Evolutionary conservation across 805 yeast genomes (phyloP), one percentile per base, ranked within the genome.

Genomic region (Candida krabiensis): DNA sequence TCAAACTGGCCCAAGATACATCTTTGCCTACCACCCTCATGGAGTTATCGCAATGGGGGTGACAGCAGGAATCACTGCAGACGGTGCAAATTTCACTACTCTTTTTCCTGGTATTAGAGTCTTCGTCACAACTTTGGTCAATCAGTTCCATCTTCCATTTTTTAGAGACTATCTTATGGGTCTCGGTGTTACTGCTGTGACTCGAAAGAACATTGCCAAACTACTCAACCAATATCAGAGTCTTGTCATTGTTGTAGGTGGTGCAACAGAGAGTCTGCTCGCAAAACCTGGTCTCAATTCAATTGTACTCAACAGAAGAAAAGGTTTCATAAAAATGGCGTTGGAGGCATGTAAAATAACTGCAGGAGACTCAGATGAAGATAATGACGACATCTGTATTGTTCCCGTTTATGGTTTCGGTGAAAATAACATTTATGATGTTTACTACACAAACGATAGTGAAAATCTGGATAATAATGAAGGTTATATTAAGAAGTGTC

Each of bases 1-100:
- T 1, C 53, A 71, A 33, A 63, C 78, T 3, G 91, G 88, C 0
- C 90, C 87, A 2, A 67, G 83, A 25, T 91, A 93, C 60, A 77
- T 91, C 2, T 91, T 91, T 63, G 95, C 96, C 0, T 83, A 87
- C 55, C 97, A 90, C 61, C 99, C 99, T 0, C 99, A 93, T 60
- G 99, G 99, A 0, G 90, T 91, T 12, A 89, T 90, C 9, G 86
- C 96, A 1, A 73, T 90, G 75, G 96, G 97, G 2, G 90, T 83
- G 1, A 80, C 90, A 58, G 96, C 96, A 1, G 80, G 83, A 0
- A 67, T 90, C 45, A 88, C 83, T 0, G 86, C 95, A 4, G 89
- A 90, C 43, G 91, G 95, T 16, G 80, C 88, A 4, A 71, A 76
- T 17, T 83, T 85, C 72, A 67, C 77, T 15, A 61, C 72, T 15